phyloP scores from a whole-genome alignment of 768 basidiomycete genomes.

The Lanmaoa rubissima region DNA sequence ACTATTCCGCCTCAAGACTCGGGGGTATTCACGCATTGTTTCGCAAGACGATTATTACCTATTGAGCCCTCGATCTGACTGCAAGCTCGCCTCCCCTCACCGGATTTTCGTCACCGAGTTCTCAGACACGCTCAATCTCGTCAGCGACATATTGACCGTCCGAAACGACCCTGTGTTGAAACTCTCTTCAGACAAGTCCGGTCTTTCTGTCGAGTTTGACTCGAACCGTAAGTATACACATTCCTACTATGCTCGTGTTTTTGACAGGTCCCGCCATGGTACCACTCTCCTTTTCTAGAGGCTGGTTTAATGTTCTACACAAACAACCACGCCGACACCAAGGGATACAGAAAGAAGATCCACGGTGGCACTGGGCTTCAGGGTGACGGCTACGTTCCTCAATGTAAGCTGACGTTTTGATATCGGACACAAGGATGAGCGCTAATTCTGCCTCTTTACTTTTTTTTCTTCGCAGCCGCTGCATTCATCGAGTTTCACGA shows the following conservation, averaged over 20 bases:
- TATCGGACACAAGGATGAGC: not conserved
- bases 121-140: slow-evolving; percentile 43
- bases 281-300: slow-evolving; percentile 40
- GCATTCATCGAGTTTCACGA: slow-evolving; percentile 72
- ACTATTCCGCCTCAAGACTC: not conserved
- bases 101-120: slow-evolving; percentile 47
- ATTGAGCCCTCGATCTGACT: slow-evolving; percentile 40
- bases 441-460: not conserved
- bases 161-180: slow-evolving; percentile 47
- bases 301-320: slow-evolving; percentile 76
- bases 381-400: slow-evolving; percentile 58
- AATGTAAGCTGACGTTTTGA: slow-evolving; percentile 41
- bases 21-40: not conserved
- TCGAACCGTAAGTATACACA: slow-evolving; percentile 59
- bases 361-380: slow-evolving; percentile 68
- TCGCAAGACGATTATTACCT: slow-evolving; percentile 65
- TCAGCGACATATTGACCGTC: slow-evolving; percentile 30
- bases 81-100: slow-evolving; percentile 40
- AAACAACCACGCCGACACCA: slow-evolving; percentile 48
- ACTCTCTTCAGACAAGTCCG: slow-evolving; percentile 55
- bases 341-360: slow-evolving; percentile 62
- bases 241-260: not conserved
- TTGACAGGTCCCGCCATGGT: not conserved
- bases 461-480: slow-evolving; percentile 41
- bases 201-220: slow-evolving; percentile 58